Conservation (phyloP, 768 basidiomycete genomes). For the Cystobasidium tubakii region DNA sequence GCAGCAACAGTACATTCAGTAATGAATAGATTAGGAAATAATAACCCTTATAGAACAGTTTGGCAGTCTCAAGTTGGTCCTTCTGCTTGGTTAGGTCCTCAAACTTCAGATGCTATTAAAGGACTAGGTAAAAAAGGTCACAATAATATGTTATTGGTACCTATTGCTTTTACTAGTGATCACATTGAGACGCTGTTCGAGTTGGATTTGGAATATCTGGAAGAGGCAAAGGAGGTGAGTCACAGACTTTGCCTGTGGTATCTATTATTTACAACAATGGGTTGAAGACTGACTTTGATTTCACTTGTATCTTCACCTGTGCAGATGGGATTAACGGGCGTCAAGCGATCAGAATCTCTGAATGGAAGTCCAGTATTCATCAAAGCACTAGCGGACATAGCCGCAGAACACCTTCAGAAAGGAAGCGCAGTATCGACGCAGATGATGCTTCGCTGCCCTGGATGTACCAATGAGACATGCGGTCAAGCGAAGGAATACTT, state of each 20-base stretch:
- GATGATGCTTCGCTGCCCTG: slow-evolving; percentile 70
- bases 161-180: slow-evolving; percentile 97
- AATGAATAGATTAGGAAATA: slow-evolving; percentile 67
- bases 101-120: slow-evolving; percentile 84
- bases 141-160: slow-evolving; percentile 64
- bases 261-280: too few species aligned
- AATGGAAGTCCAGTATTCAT: slow-evolving; percentile 96
- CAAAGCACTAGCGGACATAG: slow-evolving; percentile 86
- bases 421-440: slow-evolving; percentile 11
- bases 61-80: slow-evolving; percentile 99
- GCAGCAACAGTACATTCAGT: slow-evolving; percentile 88
- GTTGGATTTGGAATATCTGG: slow-evolving; percentile 84
- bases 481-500: slow-evolving; percentile 84
- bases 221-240: slow-evolving; percentile 80
- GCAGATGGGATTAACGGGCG: slow-evolving; percentile 77
- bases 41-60: slow-evolving; percentile 80
- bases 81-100: slow-evolving; percentile 95
- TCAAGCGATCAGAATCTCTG: slow-evolving; percentile 78
- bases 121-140: slow-evolving; percentile 52
- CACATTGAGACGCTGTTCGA: slow-evolving; percentile 98
- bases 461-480: slow-evolving; percentile 84
- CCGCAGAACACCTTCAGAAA: slow-evolving; percentile 67
- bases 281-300: not conserved
- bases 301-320: not conserved
- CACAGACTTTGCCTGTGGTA: not conserved